A percentile compares a stretch with the other conserved stretches of the same genome.
Conservation (phyloP, 179 eudicot species). For the Drosera spatulata region DNA sequence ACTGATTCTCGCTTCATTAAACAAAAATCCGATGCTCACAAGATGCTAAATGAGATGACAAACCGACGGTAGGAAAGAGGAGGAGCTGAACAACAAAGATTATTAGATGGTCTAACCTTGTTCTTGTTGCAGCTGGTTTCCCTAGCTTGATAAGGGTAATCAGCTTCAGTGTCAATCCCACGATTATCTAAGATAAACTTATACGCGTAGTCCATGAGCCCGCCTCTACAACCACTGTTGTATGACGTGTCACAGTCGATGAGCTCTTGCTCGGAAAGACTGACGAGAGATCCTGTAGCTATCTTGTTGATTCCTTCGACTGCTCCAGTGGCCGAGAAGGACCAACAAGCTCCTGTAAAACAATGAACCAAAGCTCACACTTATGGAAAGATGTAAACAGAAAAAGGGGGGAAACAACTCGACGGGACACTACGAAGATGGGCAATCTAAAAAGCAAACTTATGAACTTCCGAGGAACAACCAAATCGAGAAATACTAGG, state of each 20-base stretch:
- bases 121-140: slow-evolving; percentile 50
- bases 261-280: slow-evolving; percentile 93
- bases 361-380: not conserved
- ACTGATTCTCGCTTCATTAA: too few relatives aligned
- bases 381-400: too few relatives aligned
- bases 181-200: slow-evolving; percentile 56
- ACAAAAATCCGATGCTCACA: too few relatives aligned
- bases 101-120: slow-evolving; percentile 32
- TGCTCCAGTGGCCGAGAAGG: slow-evolving; percentile 95
- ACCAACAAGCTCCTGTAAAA: slow-evolving; percentile 88
- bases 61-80: too few relatives aligned
- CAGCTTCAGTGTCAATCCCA: slow-evolving; percentile 87
- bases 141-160: slow-evolving; percentile 58
- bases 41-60: too few relatives aligned
- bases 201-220: slow-evolving; percentile 92
- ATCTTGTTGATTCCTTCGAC: slow-evolving; percentile 89
- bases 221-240: slow-evolving; percentile 81
- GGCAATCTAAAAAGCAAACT: too few relatives aligned
- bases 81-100: not conserved
- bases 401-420: too few relatives aligned
- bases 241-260: slow-evolving; percentile 79
- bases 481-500: too few relatives aligned
- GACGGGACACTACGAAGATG: too few relatives aligned
- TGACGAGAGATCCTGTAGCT: slow-evolving; percentile 66
- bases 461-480: too few relatives aligned